These are phyloP conservation scores for Zizania latifolia DNA, from an alignment of 176 grass and related monocot species.

Conservation along the genomic window DNA sequence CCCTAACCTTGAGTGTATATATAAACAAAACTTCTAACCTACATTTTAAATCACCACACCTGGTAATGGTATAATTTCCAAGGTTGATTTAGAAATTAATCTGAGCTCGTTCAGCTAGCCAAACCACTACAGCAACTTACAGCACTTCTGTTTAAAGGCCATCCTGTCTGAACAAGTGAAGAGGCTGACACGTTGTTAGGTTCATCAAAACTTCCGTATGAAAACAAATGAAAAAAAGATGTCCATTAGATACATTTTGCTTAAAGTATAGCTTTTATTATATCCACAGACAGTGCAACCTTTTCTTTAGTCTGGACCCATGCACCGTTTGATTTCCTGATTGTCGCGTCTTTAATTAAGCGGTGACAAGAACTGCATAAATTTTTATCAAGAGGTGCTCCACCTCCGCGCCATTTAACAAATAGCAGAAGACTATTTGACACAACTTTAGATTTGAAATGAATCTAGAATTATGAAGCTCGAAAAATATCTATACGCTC, in stretches of 20 bases:
- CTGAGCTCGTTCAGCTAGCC: background rate
- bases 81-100: background rate
- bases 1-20: background rate
- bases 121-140: background rate
- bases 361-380: background rate
- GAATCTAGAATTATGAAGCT: no score
- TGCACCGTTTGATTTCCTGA: background rate
- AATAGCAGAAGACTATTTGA: no score
- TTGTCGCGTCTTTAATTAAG: constrained; percentile 22
- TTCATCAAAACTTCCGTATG: background rate
- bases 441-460: no score
- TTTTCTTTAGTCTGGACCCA: background rate
- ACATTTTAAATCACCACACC: background rate
- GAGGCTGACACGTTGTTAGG: background rate
- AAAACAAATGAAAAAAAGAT: background rate
- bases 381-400: background rate
- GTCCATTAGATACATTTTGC: background rate
- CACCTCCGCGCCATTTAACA: background rate
- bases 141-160: background rate
- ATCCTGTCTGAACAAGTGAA: background rate
- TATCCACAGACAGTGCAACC: background rate
- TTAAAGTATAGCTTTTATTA: background rate
- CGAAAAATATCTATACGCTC: no score
- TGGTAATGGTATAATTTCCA: background rate
- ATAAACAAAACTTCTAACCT: background rate